These are phyloP conservation scores for Poa pratensis DNA, from an alignment of 176 grass and related monocot genomes.

Conservation along the genomic window DNA sequence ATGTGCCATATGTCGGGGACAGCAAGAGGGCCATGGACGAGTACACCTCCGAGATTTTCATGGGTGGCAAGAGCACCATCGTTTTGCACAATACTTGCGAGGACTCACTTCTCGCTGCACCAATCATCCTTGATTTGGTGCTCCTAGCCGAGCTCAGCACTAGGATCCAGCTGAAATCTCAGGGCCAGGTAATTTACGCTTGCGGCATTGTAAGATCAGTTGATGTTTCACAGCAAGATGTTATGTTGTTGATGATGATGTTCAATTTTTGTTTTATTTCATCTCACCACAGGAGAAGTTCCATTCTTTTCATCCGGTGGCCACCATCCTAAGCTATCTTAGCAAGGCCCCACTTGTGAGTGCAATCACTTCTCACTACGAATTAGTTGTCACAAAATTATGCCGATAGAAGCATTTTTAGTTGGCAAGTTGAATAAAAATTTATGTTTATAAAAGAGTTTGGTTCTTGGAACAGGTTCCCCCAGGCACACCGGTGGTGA, in stretches of 20 bases:
- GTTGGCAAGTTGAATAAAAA: not conserved
- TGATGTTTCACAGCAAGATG: not conserved
- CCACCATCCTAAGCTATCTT: constrained; percentile 84
- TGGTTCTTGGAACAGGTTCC: constrained; percentile 64
- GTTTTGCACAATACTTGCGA: constrained; percentile 90
- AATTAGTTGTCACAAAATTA: not conserved
- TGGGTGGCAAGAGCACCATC: constrained; percentile 80
- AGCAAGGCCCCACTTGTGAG: constrained; percentile 92
- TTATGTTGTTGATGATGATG: not conserved
- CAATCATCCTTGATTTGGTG: constrained; percentile 80
- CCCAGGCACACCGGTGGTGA: constrained; percentile 82
- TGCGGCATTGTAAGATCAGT: not conserved
- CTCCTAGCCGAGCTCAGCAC: constrained; percentile 82
- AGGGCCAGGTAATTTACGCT: constrained; percentile 56
- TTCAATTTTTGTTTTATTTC: not conserved
- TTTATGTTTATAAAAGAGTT: not conserved
- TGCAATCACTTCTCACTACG: not conserved
- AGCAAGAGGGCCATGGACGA: constrained; percentile 93
- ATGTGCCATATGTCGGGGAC: constrained; percentile 80
- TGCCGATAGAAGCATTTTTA: not conserved
- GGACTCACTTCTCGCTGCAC: constrained; percentile 78
- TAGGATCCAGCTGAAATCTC: constrained; percentile 77
- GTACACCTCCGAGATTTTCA: constrained; percentile 89
- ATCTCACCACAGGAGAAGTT: constrained; percentile 62
- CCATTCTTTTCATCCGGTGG: constrained; percentile 83